phyloP scores from a whole-genome alignment of 1,139 yeast species.

The Diutina siamensis region DNA sequence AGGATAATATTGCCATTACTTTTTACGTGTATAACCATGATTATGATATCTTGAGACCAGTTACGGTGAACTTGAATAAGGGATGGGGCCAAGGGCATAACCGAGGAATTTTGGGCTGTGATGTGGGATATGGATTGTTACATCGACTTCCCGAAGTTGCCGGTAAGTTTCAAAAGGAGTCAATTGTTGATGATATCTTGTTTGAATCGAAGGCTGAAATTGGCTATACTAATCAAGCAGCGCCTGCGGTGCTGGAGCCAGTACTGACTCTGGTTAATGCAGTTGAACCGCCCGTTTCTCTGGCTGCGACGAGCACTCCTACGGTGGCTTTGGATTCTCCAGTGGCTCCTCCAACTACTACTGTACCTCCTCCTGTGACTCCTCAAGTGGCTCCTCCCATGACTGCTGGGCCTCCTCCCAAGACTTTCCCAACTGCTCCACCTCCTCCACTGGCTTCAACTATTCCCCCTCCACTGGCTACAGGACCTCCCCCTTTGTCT shows the following conservation, averaged over 20 bases:
- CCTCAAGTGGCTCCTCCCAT: neutral
- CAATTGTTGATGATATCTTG: constrained; percentile 25
- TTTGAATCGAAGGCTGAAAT: constrained; percentile 15
- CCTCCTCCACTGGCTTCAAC: neutral
- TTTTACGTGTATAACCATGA: constrained; percentile 85
- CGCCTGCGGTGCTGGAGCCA: neutral
- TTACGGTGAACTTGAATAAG: constrained; percentile 47
- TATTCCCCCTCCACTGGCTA: neutral
- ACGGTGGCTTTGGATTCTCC: too few species aligned
- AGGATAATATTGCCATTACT: constrained; percentile 30
- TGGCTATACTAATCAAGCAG: neutral
- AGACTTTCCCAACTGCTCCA: neutral
- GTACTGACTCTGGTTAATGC: neutral
- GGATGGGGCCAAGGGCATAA: constrained; percentile 41
- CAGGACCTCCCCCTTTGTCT: neutral
- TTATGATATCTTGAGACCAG: constrained; percentile 76
- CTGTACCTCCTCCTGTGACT: neutral
- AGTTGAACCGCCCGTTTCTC: neutral
- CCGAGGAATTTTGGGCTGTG: constrained; percentile 80
- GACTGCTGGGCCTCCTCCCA: neutral
- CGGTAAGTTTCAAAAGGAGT: constrained; percentile 30
- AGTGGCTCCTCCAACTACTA: neutral
- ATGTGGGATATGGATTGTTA: constrained; percentile 83
- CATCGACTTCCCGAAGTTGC: constrained; percentile 71
- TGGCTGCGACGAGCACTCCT: neutral